These are phyloP conservation scores for Brettanomyces nanus DNA, from an alignment of 805 yeast genomes.

Conservation along the genomic window DNA sequence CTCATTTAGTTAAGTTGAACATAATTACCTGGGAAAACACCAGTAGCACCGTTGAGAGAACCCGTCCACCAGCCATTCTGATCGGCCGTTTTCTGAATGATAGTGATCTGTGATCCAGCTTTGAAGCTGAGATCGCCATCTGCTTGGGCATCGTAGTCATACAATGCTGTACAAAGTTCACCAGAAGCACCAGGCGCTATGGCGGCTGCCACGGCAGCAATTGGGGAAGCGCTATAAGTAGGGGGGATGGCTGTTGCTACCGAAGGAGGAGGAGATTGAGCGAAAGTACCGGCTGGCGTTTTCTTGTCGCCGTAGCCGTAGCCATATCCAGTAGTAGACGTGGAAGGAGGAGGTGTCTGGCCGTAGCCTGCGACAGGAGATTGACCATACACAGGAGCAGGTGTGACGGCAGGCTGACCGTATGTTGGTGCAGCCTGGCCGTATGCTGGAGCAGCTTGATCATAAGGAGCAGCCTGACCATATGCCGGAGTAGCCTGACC, in stretches of 20 bases:
- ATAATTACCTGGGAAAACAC: conserved; percentile 94
- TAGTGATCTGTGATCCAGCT: conserved; percentile 81
- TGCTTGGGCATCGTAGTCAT: conserved; percentile 89
- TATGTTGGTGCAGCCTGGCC: conserved; percentile 18
- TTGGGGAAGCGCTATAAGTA: conserved; percentile 4
- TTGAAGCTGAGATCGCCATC: conserved; percentile 82
- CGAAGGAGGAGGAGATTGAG: conserved; percentile 7
- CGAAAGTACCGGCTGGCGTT: conserved; percentile 29
- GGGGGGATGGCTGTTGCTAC: conserved; percentile 3
- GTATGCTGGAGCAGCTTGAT: conserved; percentile 17
- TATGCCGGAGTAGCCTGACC: conserved; percentile 19
- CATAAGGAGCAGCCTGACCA: conserved; percentile 11
- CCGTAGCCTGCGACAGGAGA: conserved; percentile 29
- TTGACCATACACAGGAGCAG: conserved; percentile 19
- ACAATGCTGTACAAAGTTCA: conserved; percentile 79
- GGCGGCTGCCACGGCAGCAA: conserved; percentile 27
- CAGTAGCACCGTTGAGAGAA: conserved; percentile 69
- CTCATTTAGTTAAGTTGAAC: conserved; percentile 61
- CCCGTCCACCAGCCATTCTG: conserved; percentile 99
- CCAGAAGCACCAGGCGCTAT: conserved; percentile 29
- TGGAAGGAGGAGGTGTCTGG: conserved; percentile 11
- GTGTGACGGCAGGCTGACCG: conserved; percentile 10
- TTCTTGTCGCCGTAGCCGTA: conserved; percentile 27
- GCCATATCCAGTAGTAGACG: conserved; percentile 6
- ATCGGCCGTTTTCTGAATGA: conserved; percentile 75